These are phyloP conservation scores for Tardiomyces depauwii DNA, from an alignment of 1,139 yeast genomes.

Conservation along the genomic window DNA sequence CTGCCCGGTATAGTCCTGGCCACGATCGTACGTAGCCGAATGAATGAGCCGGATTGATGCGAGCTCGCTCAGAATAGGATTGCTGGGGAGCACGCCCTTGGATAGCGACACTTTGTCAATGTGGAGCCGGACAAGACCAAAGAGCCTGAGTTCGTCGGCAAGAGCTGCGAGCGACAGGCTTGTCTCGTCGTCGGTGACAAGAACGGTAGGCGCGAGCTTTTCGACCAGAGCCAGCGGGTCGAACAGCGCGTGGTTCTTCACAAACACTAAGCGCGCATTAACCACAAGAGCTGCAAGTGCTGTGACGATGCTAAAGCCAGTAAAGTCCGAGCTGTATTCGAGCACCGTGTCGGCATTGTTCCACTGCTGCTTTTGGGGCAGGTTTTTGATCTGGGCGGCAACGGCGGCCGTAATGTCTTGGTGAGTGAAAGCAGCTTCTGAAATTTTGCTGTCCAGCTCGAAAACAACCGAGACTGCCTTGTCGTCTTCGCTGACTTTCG, in stretches of 20 bases:
- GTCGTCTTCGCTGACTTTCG: background rate
- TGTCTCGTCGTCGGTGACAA: background rate
- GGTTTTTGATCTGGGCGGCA: background rate
- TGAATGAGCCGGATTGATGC: conserved; percentile 20
- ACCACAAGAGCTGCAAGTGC: background rate
- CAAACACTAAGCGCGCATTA: background rate
- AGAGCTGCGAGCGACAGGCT: background rate
- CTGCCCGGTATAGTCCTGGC: conserved; percentile 2
- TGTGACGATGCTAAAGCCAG: background rate
- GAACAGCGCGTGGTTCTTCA: background rate
- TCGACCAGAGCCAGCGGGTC: background rate
- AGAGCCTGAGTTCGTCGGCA: background rate
- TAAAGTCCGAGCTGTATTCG: conserved; percentile 1
- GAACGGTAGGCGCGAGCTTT: background rate
- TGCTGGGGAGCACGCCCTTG: conserved; percentile 18
- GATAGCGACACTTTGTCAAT: conserved; percentile 12
- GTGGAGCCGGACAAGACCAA: conserved; percentile 7
- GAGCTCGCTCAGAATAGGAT: conserved; percentile 16
- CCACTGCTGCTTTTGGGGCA: background rate
- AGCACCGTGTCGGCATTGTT: conserved; percentile 8
- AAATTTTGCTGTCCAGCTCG: background rate
- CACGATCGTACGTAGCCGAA: conserved; percentile 10
- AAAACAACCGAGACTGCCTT: background rate
- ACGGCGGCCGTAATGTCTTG: background rate
- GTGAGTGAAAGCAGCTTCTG: background rate